Conservation (phyloP, 352 stramenopile genomes). For the Phytophthora fragariaefolia region DNA sequence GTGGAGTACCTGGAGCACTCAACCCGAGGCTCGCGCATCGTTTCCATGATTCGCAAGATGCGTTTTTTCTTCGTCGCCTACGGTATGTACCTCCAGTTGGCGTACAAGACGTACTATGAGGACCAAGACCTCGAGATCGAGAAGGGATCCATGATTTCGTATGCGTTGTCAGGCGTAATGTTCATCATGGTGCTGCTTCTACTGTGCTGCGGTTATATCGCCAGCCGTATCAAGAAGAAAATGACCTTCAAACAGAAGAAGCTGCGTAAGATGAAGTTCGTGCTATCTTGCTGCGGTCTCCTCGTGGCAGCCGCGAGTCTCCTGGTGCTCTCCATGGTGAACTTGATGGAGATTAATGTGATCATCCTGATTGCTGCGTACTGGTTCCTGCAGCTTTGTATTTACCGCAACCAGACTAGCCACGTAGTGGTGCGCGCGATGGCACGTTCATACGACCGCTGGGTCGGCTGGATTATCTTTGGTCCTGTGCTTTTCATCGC, state of each 20-base stretch:
- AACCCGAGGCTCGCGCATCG: conserved; percentile 59
- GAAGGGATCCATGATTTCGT: conserved; percentile 65
- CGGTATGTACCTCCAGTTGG: conserved; percentile 80
- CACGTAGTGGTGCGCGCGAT: conserved; percentile 84
- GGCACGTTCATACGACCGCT: conserved; percentile 77
- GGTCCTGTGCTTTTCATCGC: conserved; percentile 87
- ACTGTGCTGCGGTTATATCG: conserved; percentile 84
- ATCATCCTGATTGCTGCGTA: conserved; percentile 79
- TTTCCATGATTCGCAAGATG: conserved; percentile 82
- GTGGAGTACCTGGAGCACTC: conserved; percentile 86
- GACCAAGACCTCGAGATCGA: conserved; percentile 64
- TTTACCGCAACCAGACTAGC: conserved; percentile 78
- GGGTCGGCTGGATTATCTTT: conserved; percentile 90
- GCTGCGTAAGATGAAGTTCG: conserved; percentile 90
- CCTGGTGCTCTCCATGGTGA: conserved; percentile 70
- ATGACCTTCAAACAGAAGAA: conserved; percentile 91
- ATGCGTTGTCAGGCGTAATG: conserved; percentile 70
- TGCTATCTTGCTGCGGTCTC: conserved; percentile 75
- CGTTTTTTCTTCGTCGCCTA: conserved; percentile 83
- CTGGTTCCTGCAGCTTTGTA: conserved; percentile 86
- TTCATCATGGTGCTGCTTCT: conserved; percentile 79
- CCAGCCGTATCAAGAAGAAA: conserved; percentile 89
- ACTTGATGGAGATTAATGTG: conserved; percentile 77
- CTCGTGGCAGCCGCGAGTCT: conserved; percentile 61
- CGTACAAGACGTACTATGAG: conserved; percentile 85